Evolutionary conservation across 768 basidiomycete genomes (phyloP), one percentile per base, ranked within the genome.

Genomic region (Tricholoma furcatifolium): DNA sequence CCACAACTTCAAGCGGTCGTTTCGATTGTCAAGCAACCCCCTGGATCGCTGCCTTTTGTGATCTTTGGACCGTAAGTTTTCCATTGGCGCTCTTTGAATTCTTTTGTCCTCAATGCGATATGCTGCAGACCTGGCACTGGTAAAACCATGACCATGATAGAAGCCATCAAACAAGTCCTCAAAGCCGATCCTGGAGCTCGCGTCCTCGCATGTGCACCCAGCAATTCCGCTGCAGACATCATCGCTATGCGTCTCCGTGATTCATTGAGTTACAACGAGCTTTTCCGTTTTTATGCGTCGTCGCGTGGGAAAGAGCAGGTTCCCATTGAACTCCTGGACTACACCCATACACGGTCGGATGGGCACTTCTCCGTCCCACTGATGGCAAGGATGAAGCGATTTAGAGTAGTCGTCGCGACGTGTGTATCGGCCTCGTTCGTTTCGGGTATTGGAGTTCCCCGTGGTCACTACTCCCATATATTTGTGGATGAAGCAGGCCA

Each of bases 401-500:
- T 74, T 68, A 64, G 73, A 1, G 80, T 87, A 0, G 69, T 87
- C n/a, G 78, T 88, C 7, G 70, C 80, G 1, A 89, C 86, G 0
- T 87, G 86, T 44, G 73, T 83, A 8, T 85, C 87, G 0, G 81
- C 83, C 0, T 79, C 80, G 1, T 75, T 84, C 36, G 70, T 74
- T 1, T 73, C 74, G 21, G 80, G 79, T 1, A 72, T 86, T 38
- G 85, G 85, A 0, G 71, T 88, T 40, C 67, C 75, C 0, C 70
- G 76, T 1, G 86, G 87, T 0, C 81, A 87, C 62, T 89, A 81
- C 62, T 76, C 72, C 8, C 84, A 88, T 55, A 82, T 89, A 12
- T 84, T 88, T 61, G 66, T 86, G 7, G 86, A 89, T 57, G 86
- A 89, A 62, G 86, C 85, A 0, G 86, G 84, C 0, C 86, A 89